Percentiles rank a stretch among this genome's conserved stretches.
phyloP scores from a whole-genome alignment of 805 yeast genomes.

The Komagataella phaffii region DNA sequence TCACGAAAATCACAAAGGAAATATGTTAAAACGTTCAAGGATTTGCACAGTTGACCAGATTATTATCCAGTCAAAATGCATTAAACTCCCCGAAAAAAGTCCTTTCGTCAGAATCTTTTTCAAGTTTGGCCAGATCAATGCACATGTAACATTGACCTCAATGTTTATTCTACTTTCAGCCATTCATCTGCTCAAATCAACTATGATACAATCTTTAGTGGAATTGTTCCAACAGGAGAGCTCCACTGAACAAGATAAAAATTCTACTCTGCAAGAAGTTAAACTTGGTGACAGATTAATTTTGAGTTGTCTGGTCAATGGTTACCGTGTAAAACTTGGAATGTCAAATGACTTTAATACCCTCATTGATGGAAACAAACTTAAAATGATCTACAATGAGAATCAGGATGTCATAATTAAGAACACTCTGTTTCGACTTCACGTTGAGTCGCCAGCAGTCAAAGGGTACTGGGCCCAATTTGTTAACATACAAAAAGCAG shows the following conservation, averaged over 20 bases:
- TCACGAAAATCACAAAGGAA: neutral
- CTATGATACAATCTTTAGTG: neutral
- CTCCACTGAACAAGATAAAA: neutral
- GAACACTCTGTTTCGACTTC: conserved; percentile 22
- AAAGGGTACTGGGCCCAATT: conserved; percentile 36
- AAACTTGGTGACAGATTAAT: neutral
- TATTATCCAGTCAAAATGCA: neutral
- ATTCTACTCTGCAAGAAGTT: neutral
- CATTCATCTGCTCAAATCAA: neutral
- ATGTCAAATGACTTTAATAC: conserved; percentile 34
- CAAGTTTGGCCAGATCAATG: neutral
- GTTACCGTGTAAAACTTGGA: conserved; percentile 8
- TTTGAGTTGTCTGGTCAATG: neutral
- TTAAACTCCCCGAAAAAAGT: neutral
- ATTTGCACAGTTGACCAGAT: neutral
- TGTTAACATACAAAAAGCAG: conserved; percentile 13
- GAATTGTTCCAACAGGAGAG: neutral
- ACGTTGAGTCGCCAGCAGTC: conserved; percentile 39
- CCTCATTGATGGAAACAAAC: neutral
- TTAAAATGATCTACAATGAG: too few relatives aligned
- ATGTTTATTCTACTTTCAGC: neutral
- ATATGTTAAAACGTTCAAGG: neutral
- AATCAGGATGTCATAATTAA: conserved; percentile 5
- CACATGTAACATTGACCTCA: neutral
- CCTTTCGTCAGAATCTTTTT: neutral